Conservation (phyloP, 176 grass and related monocot genomes). For the Oryza coarctata region DNA sequence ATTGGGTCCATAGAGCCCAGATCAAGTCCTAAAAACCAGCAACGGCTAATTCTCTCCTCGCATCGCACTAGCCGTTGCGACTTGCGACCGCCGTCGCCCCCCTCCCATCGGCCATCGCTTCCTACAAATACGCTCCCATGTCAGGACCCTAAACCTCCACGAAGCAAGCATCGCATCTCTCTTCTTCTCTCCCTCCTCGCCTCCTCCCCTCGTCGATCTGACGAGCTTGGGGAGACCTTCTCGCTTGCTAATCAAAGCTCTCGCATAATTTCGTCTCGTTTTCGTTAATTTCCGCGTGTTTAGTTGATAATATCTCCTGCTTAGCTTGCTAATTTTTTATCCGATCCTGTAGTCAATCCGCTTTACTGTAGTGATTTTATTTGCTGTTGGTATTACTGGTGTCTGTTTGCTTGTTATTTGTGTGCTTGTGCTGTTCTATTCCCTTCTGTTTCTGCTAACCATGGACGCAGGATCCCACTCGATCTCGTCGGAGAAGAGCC, state of each 20-base stretch:
- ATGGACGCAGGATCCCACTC: conserved; percentile 60
- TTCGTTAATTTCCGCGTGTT: background rate
- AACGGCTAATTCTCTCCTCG: conserved; percentile 36
- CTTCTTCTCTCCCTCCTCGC: background rate
- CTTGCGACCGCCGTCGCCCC: background rate
- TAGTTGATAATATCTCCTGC: background rate
- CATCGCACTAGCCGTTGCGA: conserved; percentile 40
- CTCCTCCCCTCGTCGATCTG: conserved; percentile 30
- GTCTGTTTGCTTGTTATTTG: background rate
- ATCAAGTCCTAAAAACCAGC: background rate
- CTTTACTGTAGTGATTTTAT: background rate
- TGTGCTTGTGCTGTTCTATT: background rate
- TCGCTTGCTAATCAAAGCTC: conserved; percentile 5
- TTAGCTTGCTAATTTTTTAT: background rate
- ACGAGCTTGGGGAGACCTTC: conserved; percentile 15
- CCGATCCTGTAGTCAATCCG: background rate
- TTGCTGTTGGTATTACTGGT: conserved; percentile 7
- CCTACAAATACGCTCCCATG: conserved; percentile 27
- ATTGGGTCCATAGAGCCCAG: background rate
- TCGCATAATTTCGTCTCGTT: background rate
- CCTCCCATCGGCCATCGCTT: background rate
- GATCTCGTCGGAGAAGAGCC: conserved; percentile 51
- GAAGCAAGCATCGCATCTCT: conserved; percentile 11
- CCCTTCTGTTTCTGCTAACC: conserved; percentile 27
- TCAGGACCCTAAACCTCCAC: conserved; percentile 27